Percentiles rank a stretch among this genome's conserved stretches.
Evolutionary conservation across 768 basidiomycete genomes (phyloP).

Genomic region (Pholiota molesta): DNA sequence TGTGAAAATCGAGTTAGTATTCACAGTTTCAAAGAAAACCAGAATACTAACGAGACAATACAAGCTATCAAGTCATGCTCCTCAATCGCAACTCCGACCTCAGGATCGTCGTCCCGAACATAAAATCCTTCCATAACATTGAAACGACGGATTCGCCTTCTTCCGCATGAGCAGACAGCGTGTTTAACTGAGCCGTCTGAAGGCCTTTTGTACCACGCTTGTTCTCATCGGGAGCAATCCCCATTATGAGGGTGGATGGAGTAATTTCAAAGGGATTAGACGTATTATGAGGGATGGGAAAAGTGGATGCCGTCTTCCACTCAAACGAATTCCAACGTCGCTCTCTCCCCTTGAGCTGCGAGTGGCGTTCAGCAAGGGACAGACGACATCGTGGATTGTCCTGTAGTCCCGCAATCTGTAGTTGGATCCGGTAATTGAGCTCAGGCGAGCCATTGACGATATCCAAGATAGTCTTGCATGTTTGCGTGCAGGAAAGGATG

Average conservation of each 20-base stretch:
- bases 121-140: background rate
- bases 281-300: background rate
- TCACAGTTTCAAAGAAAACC: background rate
- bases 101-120: background rate
- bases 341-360: background rate
- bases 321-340: background rate
- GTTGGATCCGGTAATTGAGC: background rate
- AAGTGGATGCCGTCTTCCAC: background rate
- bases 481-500: background rate
- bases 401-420: background rate
- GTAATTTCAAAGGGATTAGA: background rate
- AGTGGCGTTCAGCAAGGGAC: background rate
- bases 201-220: background rate
- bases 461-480: background rate
- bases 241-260: background rate
- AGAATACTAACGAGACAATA: background rate
- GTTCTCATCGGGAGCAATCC: background rate
- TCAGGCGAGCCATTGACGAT: background rate
- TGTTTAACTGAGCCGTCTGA: background rate
- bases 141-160: background rate
- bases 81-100: background rate
- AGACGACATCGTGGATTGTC: background rate
- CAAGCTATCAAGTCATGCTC: background rate
- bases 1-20: background rate
- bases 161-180: background rate